Evolutionary conservation across 176 grass and related monocot species (phyloP).

Genomic region (Tillandsia fasciculata): DNA sequence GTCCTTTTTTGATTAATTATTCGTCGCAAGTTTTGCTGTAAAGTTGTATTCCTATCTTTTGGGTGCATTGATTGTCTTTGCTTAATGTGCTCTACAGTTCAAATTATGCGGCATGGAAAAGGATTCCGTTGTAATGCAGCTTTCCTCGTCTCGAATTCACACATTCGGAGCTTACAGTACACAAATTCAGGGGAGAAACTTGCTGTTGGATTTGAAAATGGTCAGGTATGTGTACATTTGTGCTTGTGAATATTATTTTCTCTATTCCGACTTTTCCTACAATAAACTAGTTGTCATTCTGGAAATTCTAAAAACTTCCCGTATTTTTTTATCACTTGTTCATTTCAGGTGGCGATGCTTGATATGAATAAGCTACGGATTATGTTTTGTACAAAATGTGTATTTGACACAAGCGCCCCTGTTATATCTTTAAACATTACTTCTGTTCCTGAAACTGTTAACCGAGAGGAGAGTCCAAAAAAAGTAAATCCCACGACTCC

Average conservation of each 20-base stretch:
- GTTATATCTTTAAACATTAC: conserved; percentile 41
- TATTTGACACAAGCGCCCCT: conserved; percentile 62
- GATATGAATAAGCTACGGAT: conserved; percentile 52
- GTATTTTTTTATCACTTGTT: conserved; percentile 19
- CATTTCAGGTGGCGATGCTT: conserved; percentile 64
- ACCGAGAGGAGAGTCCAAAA: conserved; percentile 28
- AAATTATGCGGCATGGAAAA: conserved; percentile 54
- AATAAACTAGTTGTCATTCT: background rate
- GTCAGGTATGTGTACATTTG: conserved; percentile 49
- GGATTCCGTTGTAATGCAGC: conserved; percentile 72
- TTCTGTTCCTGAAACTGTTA: conserved; percentile 12
- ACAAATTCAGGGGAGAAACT: conserved; percentile 42
- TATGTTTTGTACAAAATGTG: conserved; percentile 51
- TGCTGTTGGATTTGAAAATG: conserved; percentile 67
- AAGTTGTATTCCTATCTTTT: conserved; percentile 20
- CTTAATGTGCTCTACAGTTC: conserved; percentile 25
- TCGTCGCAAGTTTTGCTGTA: background rate
- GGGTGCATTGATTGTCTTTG: conserved; percentile 9
- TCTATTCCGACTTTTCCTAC: conserved; percentile 10
- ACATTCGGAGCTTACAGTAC: conserved; percentile 41
- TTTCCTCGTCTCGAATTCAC: conserved; percentile 43
- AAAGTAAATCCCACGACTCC: conserved; percentile 23
- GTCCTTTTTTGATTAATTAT: background rate
- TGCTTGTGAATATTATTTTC: conserved; percentile 7
- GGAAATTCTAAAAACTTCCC: conserved; percentile 7